Conservation (phyloP, 371 early-diverging fungal species). For the Amoeboaphelidium protococcarum region DNA sequence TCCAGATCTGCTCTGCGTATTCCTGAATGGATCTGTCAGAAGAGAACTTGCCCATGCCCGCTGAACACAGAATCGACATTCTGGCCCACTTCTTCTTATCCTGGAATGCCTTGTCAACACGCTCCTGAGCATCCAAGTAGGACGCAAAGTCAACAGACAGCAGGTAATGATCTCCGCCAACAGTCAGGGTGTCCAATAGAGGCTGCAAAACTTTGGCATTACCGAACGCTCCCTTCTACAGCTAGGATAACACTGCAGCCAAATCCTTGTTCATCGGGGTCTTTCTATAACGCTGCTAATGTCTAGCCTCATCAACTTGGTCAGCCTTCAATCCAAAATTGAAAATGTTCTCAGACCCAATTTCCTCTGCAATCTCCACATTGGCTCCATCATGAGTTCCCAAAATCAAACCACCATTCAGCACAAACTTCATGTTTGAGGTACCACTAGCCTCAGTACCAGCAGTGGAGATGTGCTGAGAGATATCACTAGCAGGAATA, state of each 20-base stretch:
- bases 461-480: slow-evolving; percentile 66
- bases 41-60: slow-evolving; percentile 71
- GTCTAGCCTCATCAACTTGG: slow-evolving; percentile 66
- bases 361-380: slow-evolving; percentile 75
- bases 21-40: slow-evolving; percentile 3
- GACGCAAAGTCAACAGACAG: slow-evolving; percentile 57
- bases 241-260: slow-evolving; percentile 36
- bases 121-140: slow-evolving; percentile 41
- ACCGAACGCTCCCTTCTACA: slow-evolving; percentile 47
- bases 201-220: slow-evolving; percentile 39
- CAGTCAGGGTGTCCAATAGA: slow-evolving; percentile 39
- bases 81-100: slow-evolving; percentile 44
- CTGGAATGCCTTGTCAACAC: slow-evolving; percentile 44
- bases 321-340: slow-evolving; percentile 60
- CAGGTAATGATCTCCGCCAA: slow-evolving; percentile 60
- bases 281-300: slow-evolving; percentile 42
- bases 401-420: slow-evolving; percentile 69
- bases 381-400: slow-evolving; percentile 45
- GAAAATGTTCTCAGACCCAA: slow-evolving; percentile 78
- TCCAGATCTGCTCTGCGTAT: slow-evolving; percentile 3
- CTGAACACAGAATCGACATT: slow-evolving; percentile 56
- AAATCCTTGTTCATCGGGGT: slow-evolving; percentile 39
- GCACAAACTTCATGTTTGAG: slow-evolving; percentile 49
- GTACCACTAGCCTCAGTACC: slow-evolving; percentile 95
- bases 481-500: slow-evolving; percentile 74